Percentiles rank a stretch among this genome's conserved stretches.
These are phyloP conservation scores for Xylaria sp. DNA, from an alignment of 2,329 filamentous ascomycete genomes.

Conservation along the genomic window DNA sequence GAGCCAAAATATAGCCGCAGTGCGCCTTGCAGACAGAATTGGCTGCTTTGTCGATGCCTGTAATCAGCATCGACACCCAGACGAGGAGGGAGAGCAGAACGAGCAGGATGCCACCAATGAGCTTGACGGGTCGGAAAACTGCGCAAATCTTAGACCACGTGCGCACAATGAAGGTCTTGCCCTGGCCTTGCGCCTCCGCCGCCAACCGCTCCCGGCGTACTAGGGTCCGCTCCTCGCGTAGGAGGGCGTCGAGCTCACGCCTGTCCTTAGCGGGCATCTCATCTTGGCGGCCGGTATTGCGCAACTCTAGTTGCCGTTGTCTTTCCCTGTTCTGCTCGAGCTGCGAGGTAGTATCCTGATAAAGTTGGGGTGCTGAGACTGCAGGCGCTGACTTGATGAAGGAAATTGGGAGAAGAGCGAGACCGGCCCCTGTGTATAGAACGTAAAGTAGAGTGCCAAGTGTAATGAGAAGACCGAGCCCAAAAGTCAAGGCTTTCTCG, in stretches of 20 bases:
- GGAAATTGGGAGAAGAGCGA: constrained; percentile 88
- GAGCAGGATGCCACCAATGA: constrained; percentile 83
- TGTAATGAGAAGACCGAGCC: constrained; percentile 86
- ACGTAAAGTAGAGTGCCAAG: constrained; percentile 88
- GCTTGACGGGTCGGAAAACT: constrained; percentile 86
- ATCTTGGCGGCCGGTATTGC: constrained; percentile 78
- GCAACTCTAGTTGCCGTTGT: constrained; percentile 89
- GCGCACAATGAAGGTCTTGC: constrained; percentile 77
- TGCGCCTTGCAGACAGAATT: constrained; percentile 91
- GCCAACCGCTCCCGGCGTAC: constrained; percentile 89
- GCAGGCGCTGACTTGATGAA: constrained; percentile 93
- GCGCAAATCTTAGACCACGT: constrained; percentile 84
- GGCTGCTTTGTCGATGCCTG: constrained; percentile 93
- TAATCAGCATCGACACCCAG: constrained; percentile 94
- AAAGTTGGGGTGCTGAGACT: constrained; percentile 82
- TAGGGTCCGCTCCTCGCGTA: constrained; percentile 91
- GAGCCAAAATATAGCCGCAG: constrained; percentile 91
- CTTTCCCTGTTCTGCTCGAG: constrained; percentile 90
- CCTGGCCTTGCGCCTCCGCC: constrained; percentile 81
- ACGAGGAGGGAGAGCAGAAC: constrained; percentile 79
- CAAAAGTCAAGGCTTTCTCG: constrained; percentile 91
- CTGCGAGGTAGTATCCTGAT: constrained; percentile 80
- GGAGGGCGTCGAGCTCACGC: constrained; percentile 85
- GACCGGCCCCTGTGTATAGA: constrained; percentile 87
- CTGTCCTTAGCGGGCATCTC: constrained; percentile 86